phyloP scores from a whole-genome alignment of 2,329 filamentous ascomycete species.

The Diaporthe citri region DNA sequence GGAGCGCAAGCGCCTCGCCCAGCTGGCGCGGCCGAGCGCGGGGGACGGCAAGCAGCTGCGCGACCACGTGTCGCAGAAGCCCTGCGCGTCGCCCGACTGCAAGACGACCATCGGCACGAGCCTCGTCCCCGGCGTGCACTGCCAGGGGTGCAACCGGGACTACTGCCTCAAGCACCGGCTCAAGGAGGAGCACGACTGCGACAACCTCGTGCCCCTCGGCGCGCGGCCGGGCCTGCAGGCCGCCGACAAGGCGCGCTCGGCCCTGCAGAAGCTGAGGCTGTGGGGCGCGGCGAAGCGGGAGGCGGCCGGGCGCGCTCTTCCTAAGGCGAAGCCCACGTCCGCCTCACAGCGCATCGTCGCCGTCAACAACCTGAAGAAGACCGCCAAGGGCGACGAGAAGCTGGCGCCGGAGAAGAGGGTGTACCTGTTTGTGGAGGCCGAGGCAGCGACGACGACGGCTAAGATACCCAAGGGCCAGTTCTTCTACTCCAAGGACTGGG shows the following conservation, averaged over 20 bases:
- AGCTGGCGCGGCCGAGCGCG: slow-evolving; percentile 65
- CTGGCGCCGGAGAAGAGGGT: slow-evolving; percentile 85
- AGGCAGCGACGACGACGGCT: slow-evolving; percentile 84
- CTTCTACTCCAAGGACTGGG: slow-evolving; percentile 88
- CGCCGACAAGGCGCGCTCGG: slow-evolving; percentile 77
- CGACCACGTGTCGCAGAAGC: slow-evolving; percentile 71
- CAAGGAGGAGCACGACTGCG: slow-evolving; percentile 86
- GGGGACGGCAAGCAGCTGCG: slow-evolving; percentile 67
- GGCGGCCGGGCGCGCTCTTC: slow-evolving; percentile 68
- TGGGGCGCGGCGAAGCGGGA: slow-evolving; percentile 85
- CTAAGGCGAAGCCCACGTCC: slow-evolving; percentile 73
- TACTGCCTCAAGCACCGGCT: slow-evolving; percentile 86
- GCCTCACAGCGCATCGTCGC: slow-evolving; percentile 76
- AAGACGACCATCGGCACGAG: slow-evolving; percentile 79
- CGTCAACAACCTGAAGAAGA: slow-evolving; percentile 84
- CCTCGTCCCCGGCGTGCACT: slow-evolving; percentile 77
- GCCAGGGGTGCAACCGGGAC: slow-evolving; percentile 76
- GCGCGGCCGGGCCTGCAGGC: slow-evolving; percentile 58
- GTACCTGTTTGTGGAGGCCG: slow-evolving; percentile 91
- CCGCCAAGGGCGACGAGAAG: slow-evolving; percentile 90
- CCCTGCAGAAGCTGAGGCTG: slow-evolving; percentile 80
- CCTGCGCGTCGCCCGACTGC: slow-evolving; percentile 75
- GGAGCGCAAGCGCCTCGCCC: slow-evolving; percentile 65
- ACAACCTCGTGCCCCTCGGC: slow-evolving; percentile 74
- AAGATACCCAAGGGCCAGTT: slow-evolving; percentile 87